These are phyloP conservation scores for Eucalyptus lansdowneana DNA, from an alignment of 345 rosid genomes.

Conservation along the genomic window DNA sequence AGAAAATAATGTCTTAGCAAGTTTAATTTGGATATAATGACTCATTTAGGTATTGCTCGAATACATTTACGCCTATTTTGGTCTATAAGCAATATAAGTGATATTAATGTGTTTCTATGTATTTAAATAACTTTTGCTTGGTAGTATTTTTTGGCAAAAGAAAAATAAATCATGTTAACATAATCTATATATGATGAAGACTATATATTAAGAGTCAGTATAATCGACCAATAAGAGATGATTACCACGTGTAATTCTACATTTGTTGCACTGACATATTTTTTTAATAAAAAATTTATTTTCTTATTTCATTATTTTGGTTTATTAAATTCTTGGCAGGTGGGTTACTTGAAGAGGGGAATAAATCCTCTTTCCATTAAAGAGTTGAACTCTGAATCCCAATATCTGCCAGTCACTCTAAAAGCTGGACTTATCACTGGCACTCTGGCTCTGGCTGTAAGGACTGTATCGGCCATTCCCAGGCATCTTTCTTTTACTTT, in stretches of 20 bases:
- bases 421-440: slow-evolving; percentile 64
- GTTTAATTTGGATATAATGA: neutral
- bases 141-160: neutral
- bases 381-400: slow-evolving; percentile 31
- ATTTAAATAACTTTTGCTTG: neutral
- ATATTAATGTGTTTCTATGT: neutral
- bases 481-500: neutral
- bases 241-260: neutral
- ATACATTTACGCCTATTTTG: neutral
- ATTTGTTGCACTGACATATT: neutral
- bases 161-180: neutral
- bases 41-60: neutral
- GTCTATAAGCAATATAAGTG: neutral
- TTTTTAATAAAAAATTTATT: neutral
- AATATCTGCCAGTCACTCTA: slow-evolving; percentile 34
- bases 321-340: slow-evolving; percentile 19
- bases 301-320: neutral
- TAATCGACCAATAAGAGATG: neutral
- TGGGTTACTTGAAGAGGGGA: slow-evolving; percentile 65
- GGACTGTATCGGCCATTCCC: neutral
- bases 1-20: neutral
- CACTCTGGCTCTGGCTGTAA: slow-evolving; percentile 59
- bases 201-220: neutral
- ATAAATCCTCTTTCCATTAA: slow-evolving; percentile 52
- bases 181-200: neutral